phyloP scores from a whole-genome alignment of 352 stramenopile species.

The Globisporangium takayamanum region DNA sequence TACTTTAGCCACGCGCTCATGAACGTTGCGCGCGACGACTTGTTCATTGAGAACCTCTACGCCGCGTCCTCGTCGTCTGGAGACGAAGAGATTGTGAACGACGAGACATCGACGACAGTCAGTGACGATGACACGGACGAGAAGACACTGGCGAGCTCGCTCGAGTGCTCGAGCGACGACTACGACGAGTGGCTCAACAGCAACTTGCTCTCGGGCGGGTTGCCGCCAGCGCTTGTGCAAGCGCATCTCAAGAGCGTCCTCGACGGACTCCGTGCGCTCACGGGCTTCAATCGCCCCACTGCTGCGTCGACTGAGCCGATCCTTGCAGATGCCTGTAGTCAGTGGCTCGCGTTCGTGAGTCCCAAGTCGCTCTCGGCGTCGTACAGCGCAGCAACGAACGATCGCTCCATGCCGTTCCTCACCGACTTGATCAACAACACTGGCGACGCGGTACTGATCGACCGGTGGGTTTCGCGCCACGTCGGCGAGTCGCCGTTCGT shows the following conservation, averaged over 20 bases:
- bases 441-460: constrained; percentile 46
- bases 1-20: constrained; percentile 66
- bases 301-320: constrained; percentile 26
- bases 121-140: constrained; percentile 28
- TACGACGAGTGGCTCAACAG: constrained; percentile 81
- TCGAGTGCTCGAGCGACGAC: constrained; percentile 66
- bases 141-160: constrained; percentile 30
- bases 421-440: constrained; percentile 63
- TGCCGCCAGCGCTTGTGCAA: constrained; percentile 52
- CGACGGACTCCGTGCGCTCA: constrained; percentile 34
- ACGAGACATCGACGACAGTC: constrained; percentile 9
- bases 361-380: constrained; percentile 40
- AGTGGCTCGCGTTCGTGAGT: constrained; percentile 56
- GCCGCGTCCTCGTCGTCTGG: constrained; percentile 6
- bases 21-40: constrained; percentile 45
- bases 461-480: constrained; percentile 77
- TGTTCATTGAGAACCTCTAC: constrained; percentile 41
- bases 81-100: constrained; percentile 33
- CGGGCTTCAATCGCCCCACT: constrained; percentile 24
- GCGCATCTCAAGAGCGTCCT: constrained; percentile 60
- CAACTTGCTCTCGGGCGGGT: constrained; percentile 61
- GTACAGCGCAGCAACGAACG: constrained; percentile 19
- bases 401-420: constrained; percentile 27
- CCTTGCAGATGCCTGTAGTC: constrained; percentile 41
- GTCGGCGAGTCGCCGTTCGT: constrained; percentile 81